These are phyloP conservation scores for Saturnispora zaruensis DNA, from an alignment of 805 yeast genomes.

Conservation along the genomic window DNA sequence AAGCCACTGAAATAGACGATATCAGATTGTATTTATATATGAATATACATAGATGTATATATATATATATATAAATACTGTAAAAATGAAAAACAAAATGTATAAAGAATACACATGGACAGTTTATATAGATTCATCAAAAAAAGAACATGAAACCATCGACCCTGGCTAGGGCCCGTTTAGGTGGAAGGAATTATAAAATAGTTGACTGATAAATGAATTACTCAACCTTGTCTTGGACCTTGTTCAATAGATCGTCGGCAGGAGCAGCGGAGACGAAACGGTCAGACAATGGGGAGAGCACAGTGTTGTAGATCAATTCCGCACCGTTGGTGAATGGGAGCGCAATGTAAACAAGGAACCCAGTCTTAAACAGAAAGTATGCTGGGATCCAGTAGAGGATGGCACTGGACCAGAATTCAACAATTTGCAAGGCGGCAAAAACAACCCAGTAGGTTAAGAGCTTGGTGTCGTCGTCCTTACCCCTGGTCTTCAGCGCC, in stretches of 20 bases:
- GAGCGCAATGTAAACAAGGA: slow-evolving; percentile 78
- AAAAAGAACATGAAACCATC: neutral
- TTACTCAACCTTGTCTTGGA: slow-evolving; percentile 39
- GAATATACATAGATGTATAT: neutral
- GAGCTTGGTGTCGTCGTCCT: slow-evolving; percentile 76
- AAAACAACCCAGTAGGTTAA: slow-evolving; percentile 98
- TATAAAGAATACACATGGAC: no score
- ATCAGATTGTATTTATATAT: neutral
- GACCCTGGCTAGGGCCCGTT: neutral
- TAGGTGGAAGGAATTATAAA: neutral
- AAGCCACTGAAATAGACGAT: neutral
- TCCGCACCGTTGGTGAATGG: slow-evolving; percentile 87
- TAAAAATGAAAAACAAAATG: no score
- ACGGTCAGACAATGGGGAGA: slow-evolving; percentile 56
- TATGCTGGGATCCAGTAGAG: slow-evolving; percentile 95
- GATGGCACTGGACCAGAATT: slow-evolving; percentile 92
- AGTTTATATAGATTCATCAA: no score
- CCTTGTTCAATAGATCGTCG: slow-evolving; percentile 33
- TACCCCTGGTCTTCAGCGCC: slow-evolving; percentile 66
- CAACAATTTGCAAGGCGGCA: slow-evolving; percentile 82
- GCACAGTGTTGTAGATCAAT: slow-evolving; percentile 51
- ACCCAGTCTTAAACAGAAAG: slow-evolving; percentile 84
- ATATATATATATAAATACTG: no score
- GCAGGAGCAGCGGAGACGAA: slow-evolving; percentile 31
- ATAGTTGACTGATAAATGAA: neutral